These are phyloP conservation scores for Rubus parviflorus DNA, from an alignment of 306 rosid species.

Conservation along the genomic window DNA sequence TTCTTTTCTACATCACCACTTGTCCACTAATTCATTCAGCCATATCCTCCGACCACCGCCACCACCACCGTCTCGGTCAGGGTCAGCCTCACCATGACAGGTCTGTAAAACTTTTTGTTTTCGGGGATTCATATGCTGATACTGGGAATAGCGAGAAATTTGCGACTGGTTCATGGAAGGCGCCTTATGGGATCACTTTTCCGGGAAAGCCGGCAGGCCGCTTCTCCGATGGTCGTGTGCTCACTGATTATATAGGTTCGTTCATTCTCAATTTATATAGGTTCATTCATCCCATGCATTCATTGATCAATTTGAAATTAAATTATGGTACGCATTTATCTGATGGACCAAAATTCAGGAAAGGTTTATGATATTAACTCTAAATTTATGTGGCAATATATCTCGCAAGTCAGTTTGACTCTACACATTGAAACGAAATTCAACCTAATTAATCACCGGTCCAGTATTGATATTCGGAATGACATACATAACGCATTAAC, in stretches of 20 bases:
- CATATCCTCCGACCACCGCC: not conserved
- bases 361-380: too few relatives aligned
- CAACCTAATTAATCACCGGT: too few relatives aligned
- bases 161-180: slow-evolving; percentile 24
- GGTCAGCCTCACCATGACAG: not conserved
- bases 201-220: slow-evolving; percentile 60
- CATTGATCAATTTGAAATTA: too few relatives aligned
- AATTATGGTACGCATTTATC: too few relatives aligned
- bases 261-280: not conserved
- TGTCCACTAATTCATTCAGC: not conserved
- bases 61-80: not conserved
- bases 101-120: slow-evolving; percentile 40
- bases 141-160: slow-evolving; percentile 43
- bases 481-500: too few relatives aligned
- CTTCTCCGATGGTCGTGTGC: slow-evolving; percentile 50
- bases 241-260: slow-evolving; percentile 58
- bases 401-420: too few relatives aligned
- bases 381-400: too few relatives aligned
- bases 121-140: slow-evolving; percentile 59
- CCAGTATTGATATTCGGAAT: too few relatives aligned
- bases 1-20: slow-evolving; percentile 3
- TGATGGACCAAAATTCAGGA: too few relatives aligned
- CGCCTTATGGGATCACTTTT: slow-evolving; percentile 49
- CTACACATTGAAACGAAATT: too few relatives aligned
- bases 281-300: too few relatives aligned